A percentile compares a stretch with the other conserved stretches of the same genome.
Evolutionary conservation across 1,284 basidiomycete genomes (phyloP).

Genomic region (Heterobasidion irregulare): DNA sequence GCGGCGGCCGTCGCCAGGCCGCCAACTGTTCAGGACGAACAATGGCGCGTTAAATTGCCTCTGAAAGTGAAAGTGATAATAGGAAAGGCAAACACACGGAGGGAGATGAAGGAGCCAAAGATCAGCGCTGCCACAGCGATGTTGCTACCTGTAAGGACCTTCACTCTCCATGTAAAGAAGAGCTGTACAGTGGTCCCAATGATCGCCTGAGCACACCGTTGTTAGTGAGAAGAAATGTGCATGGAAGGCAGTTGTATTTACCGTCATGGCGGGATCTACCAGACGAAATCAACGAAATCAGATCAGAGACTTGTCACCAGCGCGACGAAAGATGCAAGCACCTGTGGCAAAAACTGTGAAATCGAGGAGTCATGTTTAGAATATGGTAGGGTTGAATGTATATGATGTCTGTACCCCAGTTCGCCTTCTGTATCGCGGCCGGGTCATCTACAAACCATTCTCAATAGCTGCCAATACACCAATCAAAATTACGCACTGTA

Average conservation of each 20-base stretch:
- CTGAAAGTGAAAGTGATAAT: neutral
- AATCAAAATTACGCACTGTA: conserved; percentile 21
- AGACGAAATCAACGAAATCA: neutral
- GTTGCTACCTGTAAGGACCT: conserved; percentile 24
- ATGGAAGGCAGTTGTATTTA: conserved; percentile 5
- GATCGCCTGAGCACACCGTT: conserved; percentile 19
- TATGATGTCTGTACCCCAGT: conserved; percentile 19
- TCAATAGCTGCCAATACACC: neutral
- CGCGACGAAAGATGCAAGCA: conserved; percentile 3
- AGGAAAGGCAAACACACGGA: conserved; percentile 10
- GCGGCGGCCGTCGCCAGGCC: conserved; percentile 25
- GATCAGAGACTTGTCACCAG: neutral
- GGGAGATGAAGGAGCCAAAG: conserved; percentile 22
- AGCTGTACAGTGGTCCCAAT: conserved; percentile 30
- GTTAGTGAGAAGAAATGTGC: neutral
- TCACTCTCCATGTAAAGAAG: conserved; percentile 36
- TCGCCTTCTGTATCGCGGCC: conserved; percentile 18
- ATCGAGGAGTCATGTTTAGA: neutral
- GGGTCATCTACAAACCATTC: conserved; percentile 15
- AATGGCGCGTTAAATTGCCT: neutral
- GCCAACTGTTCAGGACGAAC: conserved; percentile 13
- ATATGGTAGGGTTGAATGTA: neutral
- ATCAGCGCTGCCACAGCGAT: conserved; percentile 17
- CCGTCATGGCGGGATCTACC: conserved; percentile 25
- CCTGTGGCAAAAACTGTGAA: conserved; percentile 24